These are phyloP conservation scores for Ulota crispa DNA, from an alignment of 225 moss, liverwort and hornwort species.

Conservation along the genomic window DNA sequence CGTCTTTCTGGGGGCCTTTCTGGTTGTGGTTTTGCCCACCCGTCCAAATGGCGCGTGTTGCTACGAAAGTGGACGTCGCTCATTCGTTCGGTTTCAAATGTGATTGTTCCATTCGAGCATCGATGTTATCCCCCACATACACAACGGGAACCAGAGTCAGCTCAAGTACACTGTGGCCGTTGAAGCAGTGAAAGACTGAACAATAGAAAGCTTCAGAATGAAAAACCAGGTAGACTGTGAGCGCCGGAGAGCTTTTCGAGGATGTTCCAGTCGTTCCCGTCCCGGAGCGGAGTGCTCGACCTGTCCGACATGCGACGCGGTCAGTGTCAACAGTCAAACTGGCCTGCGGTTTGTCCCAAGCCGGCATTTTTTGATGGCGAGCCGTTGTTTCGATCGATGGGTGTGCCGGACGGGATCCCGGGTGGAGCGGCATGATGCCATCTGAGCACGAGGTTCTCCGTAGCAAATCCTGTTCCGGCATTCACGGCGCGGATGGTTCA, in stretches of 20 bases:
- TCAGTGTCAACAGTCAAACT: not conserved
- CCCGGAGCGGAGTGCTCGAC: not conserved
- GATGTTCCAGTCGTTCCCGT: not conserved
- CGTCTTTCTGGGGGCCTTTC: not conserved
- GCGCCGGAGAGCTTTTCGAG: not conserved
- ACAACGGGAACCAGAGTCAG: not conserved
- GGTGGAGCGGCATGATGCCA: not conserved
- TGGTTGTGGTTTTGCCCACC: not conserved
- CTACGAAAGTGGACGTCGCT: not conserved
- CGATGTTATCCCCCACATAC: not conserved
- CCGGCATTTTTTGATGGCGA: not conserved
- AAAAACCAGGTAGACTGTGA: not conserved
- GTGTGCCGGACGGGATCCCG: not conserved
- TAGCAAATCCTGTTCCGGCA: not conserved
- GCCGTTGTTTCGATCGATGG: not conserved
- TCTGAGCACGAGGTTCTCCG: not conserved
- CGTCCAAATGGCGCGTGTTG: not conserved
- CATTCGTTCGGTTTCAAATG: not conserved
- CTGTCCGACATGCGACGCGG: not conserved
- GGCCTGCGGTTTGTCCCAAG: not conserved
- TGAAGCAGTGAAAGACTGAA: not conserved
- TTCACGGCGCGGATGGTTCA: not conserved
- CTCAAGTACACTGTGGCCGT: not conserved
- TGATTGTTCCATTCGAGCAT: not conserved
- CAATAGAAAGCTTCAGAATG: not conserved